phyloP scores from a whole-genome alignment of 345 rosid genomes.

The Euphorbia pulcherrima region DNA sequence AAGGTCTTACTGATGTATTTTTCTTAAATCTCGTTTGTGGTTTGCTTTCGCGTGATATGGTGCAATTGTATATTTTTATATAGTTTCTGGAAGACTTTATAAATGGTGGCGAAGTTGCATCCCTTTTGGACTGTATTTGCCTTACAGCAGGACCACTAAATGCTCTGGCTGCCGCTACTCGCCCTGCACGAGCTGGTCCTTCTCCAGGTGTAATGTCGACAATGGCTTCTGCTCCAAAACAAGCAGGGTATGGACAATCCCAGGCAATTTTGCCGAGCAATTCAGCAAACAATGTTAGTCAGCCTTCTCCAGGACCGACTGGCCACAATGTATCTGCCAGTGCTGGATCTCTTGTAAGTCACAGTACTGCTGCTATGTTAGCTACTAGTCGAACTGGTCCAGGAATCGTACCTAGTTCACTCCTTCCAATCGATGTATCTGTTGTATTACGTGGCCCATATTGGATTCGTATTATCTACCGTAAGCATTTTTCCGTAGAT shows the following conservation, averaged over 20 bases:
- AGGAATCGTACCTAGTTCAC: constrained; percentile 96
- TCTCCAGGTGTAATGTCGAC: constrained; percentile 51
- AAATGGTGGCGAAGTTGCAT: constrained; percentile 92
- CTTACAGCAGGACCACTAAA: constrained; percentile 94
- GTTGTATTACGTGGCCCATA: constrained; percentile 97
- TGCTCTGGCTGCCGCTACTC: constrained; percentile 95
- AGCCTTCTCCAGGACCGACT: constrained; percentile 38
- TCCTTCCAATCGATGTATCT: constrained; percentile 97
- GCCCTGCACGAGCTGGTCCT: constrained; percentile 93
- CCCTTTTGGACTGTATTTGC: constrained; percentile 95
- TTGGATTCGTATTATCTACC: constrained; percentile 93
- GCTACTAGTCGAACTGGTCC: constrained; percentile 88
- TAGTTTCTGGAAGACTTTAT: constrained; percentile 92
- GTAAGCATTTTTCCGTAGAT: constrained; percentile 93
- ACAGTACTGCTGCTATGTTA: constrained; percentile 64
- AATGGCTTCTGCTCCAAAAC: constrained; percentile 55
- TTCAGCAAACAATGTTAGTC: constrained; percentile 46
- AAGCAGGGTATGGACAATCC: constrained; percentile 47
- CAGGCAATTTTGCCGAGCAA: constrained; percentile 53
- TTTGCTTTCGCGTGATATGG: constrained; percentile 1
- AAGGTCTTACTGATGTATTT: background rate
- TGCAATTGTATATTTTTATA: constrained; percentile 13
- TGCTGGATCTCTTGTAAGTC: constrained; percentile 57
- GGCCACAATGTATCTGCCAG: constrained; percentile 48
- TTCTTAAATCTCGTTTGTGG: background rate